phyloP scores from a whole-genome alignment of 441 rosid species.

The Omphalea diandra region DNA sequence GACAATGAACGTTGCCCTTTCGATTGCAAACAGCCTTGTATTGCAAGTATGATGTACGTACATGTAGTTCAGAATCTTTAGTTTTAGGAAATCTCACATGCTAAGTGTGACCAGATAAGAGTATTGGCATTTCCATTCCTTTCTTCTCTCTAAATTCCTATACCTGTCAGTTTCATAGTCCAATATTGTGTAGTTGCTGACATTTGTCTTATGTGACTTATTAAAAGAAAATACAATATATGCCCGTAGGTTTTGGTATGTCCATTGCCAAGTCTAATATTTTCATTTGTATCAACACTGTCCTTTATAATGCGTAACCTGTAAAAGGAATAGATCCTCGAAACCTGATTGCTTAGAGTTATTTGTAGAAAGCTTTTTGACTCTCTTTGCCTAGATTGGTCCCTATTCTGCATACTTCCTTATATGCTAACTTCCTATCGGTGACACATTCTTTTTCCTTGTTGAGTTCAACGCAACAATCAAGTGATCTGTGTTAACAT shows the following conservation, averaged over 20 bases:
- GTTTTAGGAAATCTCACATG: neutral
- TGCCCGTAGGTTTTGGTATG: neutral
- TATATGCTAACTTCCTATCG: neutral
- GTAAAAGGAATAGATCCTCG: neutral
- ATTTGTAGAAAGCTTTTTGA: neutral
- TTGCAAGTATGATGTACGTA: neutral
- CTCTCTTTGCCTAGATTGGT: neutral
- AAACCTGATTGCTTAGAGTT: neutral
- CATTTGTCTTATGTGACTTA: neutral
- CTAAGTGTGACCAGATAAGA: neutral
- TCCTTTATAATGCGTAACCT: no score
- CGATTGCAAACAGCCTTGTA: no score
- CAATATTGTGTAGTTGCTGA: neutral
- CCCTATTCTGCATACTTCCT: neutral
- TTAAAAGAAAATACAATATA: neutral
- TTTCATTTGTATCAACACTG: neutral
- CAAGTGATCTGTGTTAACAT: no score
- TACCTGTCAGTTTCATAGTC: no score
- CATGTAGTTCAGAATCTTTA: neutral
- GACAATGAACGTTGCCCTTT: no score
- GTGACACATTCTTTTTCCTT: neutral
- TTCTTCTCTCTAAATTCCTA: neutral
- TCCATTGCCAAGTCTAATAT: neutral
- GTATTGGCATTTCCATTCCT: neutral
- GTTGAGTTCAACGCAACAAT: neutral